phyloP scores from a whole-genome alignment of 495 filamentous ascomycete species.

The Aspergillus ostianus region DNA sequence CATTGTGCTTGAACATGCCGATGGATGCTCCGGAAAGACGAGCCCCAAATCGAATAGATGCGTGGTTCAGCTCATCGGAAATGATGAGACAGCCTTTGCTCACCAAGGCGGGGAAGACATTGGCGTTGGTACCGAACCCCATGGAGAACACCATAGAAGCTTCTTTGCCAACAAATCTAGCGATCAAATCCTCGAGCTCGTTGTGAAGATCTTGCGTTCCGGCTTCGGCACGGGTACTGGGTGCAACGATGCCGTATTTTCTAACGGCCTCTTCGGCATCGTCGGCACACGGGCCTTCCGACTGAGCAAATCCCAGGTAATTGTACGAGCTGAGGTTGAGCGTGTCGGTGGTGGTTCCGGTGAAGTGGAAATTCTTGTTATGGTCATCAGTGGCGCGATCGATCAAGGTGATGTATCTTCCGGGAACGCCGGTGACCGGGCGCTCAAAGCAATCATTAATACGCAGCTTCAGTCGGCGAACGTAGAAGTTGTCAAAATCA shows the following conservation, averaged over 20 bases:
- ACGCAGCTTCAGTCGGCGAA: constrained; percentile 83
- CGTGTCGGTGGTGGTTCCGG: constrained; percentile 90
- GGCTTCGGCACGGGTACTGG: constrained; percentile 76
- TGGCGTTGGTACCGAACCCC: constrained; percentile 95
- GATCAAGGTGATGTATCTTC: constrained; percentile 86
- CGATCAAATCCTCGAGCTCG: constrained; percentile 87
- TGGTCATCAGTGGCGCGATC: constrained; percentile 85
- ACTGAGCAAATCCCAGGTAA: constrained; percentile 97
- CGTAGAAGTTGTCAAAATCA: constrained; percentile 99
- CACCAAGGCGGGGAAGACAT: constrained; percentile 84
- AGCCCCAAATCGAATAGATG: constrained; percentile 92
- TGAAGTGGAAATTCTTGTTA: constrained; percentile 82
- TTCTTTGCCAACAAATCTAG: constrained; percentile 89
- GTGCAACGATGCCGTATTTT: constrained; percentile 77
- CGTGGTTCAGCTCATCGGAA: constrained; percentile 96
- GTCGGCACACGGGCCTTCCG: constrained; percentile 94
- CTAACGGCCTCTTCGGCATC: constrained; percentile 80
- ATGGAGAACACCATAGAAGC: constrained; percentile 97
- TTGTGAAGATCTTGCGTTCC: constrained; percentile 84
- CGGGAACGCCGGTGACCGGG: constrained; percentile 88
- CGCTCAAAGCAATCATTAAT: constrained; percentile 96
- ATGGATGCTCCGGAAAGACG: constrained; percentile 94
- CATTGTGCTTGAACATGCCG: constrained; percentile 94
- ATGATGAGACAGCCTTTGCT: constrained; percentile 90
- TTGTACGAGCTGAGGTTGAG: constrained; percentile 99